A percentile compares a stretch with the other conserved stretches of the same genome.
phyloP scores from a whole-genome alignment of 1,139 yeast species.

The Pichia sp. region DNA sequence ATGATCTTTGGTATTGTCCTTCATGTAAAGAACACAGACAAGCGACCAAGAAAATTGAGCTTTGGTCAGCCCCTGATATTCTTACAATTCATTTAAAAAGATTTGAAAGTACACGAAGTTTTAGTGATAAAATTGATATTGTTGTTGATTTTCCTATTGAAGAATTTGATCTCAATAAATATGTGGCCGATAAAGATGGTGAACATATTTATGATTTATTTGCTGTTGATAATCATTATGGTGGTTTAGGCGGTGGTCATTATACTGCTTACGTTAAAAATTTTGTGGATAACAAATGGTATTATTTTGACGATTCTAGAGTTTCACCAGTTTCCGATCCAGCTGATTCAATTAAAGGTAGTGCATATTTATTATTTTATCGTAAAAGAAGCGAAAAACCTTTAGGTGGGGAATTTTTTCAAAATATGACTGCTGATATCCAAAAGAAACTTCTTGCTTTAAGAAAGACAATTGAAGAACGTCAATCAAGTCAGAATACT shows the following conservation, averaged over 20 bases:
- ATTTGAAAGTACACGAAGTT: conserved; percentile 77
- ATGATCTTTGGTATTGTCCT: conserved; percentile 94
- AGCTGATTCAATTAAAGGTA: conserved; percentile 58
- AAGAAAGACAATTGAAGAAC: conserved; percentile 15
- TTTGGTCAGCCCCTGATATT: conserved; percentile 90
- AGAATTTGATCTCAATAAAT: conserved; percentile 64
- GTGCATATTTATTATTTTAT: conserved; percentile 86
- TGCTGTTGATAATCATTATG: conserved; percentile 93
- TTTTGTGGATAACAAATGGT: conserved; percentile 75
- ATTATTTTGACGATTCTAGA: conserved; percentile 81
- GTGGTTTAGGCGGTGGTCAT: conserved; percentile 97
- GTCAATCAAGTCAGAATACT: conserved; percentile 14
- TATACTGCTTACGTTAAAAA: conserved; percentile 88
- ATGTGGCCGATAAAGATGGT: conserved; percentile 38
- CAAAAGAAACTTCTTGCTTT: conserved; percentile 16
- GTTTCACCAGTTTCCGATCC: conserved; percentile 57
- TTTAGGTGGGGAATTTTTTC: conserved; percentile 28
- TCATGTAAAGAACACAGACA: conserved; percentile 81
- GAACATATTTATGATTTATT: conserved; percentile 66
- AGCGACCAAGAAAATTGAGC: conserved; percentile 84
- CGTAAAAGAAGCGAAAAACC: conserved; percentile 43
- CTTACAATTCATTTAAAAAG: conserved; percentile 85
- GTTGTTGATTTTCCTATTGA: conserved; percentile 83
- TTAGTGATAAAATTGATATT: conserved; percentile 84
- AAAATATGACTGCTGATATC: conserved; percentile 20